Evolutionary conservation across 225 moss, liverwort and hornwort species (phyloP).

Genomic region (Anthoceros angustus): DNA sequence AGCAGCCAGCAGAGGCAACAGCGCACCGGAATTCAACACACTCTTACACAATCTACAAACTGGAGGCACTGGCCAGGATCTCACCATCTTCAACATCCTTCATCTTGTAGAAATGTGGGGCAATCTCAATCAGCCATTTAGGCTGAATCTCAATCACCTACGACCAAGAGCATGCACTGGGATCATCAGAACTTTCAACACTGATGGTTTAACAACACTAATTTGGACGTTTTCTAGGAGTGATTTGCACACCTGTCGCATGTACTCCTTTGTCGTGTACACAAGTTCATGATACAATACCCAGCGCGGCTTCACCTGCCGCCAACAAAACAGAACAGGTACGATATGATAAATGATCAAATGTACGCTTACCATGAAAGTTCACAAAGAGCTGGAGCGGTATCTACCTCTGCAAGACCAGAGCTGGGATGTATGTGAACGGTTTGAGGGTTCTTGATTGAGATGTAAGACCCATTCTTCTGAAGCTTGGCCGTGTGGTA

Average conservation of each 20-base stretch:
- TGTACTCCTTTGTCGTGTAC: slow-evolving; percentile 77
- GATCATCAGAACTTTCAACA: neutral
- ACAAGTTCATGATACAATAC: slow-evolving; percentile 92
- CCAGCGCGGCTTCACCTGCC: slow-evolving; percentile 58
- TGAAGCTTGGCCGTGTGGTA: slow-evolving; percentile 90
- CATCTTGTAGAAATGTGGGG: slow-evolving; percentile 84
- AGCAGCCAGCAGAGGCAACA: neutral
- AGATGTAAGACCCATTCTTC: slow-evolving; percentile 77
- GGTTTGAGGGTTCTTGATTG: slow-evolving; percentile 76
- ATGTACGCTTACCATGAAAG: no score
- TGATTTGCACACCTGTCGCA: slow-evolving; percentile 44
- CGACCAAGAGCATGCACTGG: neutral
- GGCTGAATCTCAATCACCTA: slow-evolving; percentile 79
- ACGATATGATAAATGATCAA: neutral
- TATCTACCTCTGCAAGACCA: slow-evolving; percentile 52
- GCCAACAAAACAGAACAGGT: neutral
- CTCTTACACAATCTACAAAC: neutral
- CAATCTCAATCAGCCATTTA: slow-evolving; percentile 91
- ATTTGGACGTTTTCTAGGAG: neutral
- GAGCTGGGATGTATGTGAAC: slow-evolving; percentile 90
- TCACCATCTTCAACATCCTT: slow-evolving; percentile 73
- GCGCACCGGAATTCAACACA: neutral
- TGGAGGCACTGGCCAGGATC: neutral
- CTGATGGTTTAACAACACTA: neutral
- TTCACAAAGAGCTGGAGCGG: neutral